These are phyloP conservation scores for Lithocarpus polystachyus DNA, from an alignment of 306 rosid species.

Conservation along the genomic window DNA sequence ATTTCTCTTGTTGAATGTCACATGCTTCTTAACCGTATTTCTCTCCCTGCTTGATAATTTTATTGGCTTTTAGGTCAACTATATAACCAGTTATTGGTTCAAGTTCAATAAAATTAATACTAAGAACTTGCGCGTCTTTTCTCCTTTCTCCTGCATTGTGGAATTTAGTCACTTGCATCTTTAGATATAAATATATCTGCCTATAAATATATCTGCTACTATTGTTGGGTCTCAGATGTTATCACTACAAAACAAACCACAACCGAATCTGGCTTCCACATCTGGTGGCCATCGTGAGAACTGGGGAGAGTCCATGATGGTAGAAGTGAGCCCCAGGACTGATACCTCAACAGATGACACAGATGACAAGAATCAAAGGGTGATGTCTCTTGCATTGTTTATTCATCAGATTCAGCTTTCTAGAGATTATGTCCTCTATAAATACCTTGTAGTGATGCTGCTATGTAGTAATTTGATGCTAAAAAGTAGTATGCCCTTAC, in stretches of 20 bases:
- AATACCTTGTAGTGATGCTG: too few relatives aligned
- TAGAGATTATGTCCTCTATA: too few relatives aligned
- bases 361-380: constrained; percentile 82
- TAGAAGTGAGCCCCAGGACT: constrained; percentile 74
- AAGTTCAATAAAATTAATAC: constrained; percentile 15
- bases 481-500: too few relatives aligned
- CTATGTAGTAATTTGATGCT: too few relatives aligned
- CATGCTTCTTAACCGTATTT: background rate
- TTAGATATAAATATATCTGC: constrained; percentile 56
- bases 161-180: constrained; percentile 48
- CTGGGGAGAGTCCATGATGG: constrained; percentile 87
- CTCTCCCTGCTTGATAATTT: constrained; percentile 4
- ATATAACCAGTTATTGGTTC: constrained; percentile 44
- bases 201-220: constrained; percentile 48
- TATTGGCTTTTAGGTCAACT: constrained; percentile 49
- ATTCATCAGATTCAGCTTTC: too few relatives aligned
- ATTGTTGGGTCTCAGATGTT: constrained; percentile 58
- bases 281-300: constrained; percentile 79
- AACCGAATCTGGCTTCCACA: constrained; percentile 46
- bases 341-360: constrained; percentile 95
- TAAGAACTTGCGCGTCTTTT: constrained; percentile 1
- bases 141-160: constrained; percentile 6
- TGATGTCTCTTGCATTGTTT: too few relatives aligned
- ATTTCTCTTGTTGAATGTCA: constrained; percentile 4
- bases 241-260: constrained; percentile 44